phyloP scores from a whole-genome alignment of 179 eudicot genomes.

The Carnegiea gigantea region DNA sequence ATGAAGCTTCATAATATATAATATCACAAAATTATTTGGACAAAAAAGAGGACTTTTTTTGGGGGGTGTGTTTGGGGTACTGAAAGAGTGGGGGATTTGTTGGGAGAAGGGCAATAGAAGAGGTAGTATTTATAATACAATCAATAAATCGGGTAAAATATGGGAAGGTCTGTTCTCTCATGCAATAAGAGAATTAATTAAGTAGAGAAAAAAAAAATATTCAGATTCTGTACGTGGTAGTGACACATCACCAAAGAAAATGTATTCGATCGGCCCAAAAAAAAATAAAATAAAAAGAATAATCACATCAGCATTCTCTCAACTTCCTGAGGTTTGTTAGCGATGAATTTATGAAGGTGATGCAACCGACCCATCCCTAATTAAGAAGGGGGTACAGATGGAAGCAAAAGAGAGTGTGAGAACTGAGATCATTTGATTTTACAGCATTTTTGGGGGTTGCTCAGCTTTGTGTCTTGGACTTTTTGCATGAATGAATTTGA shows the following conservation, averaged over 20 bases:
- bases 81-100: not conserved
- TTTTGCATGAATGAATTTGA: slow-evolving; percentile 11
- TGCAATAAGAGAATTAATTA: no score
- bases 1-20: slow-evolving; percentile 26
- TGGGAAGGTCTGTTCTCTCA: no score
- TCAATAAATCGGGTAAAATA: no score
- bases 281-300: not conserved
- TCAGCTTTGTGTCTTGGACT: not conserved
- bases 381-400: slow-evolving; percentile 3
- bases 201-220: no score
- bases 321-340: slow-evolving; percentile 23
- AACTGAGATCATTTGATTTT: not conserved
- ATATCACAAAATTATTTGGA: not conserved
- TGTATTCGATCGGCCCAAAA: not conserved
- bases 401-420: not conserved
- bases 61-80: not conserved
- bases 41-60: no score
- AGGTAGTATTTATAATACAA: slow-evolving; percentile 25
- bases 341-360: slow-evolving; percentile 16
- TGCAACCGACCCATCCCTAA: not conserved
- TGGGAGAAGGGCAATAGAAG: slow-evolving; percentile 7
- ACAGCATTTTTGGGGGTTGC: slow-evolving; percentile 3
- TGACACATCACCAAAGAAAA: slow-evolving; percentile 20
- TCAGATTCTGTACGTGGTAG: no score
- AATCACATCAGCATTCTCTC: slow-evolving; percentile 10